These are phyloP conservation scores for Protostelium mycophagum DNA, from an alignment of 78 protist genomes.

Conservation along the genomic window DNA sequence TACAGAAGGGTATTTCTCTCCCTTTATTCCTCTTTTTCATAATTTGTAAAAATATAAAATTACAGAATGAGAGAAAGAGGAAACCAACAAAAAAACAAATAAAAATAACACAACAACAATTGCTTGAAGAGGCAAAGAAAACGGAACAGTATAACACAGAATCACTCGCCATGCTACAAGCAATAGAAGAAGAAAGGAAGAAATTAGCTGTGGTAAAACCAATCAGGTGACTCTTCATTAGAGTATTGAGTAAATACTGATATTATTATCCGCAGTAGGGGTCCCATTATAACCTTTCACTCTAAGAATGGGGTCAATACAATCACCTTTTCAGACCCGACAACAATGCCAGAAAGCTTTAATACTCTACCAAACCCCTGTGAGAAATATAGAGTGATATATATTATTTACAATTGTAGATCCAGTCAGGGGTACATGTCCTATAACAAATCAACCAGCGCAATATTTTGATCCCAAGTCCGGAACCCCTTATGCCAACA, in stretches of 20 bases:
- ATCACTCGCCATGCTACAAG: not conserved
- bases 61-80: not conserved
- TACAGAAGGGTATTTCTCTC: not conserved
- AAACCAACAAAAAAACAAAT: not conserved
- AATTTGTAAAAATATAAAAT: too few relatives aligned
- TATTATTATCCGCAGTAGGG: too few relatives aligned
- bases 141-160: not conserved
- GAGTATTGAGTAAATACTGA: too few relatives aligned
- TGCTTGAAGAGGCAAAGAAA: not conserved
- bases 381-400: too few relatives aligned
- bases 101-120: not conserved
- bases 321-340: not conserved
- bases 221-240: too few relatives aligned
- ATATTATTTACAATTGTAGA: not conserved
- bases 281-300: not conserved
- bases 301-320: not conserved
- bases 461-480: not conserved
- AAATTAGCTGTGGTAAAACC: not conserved
- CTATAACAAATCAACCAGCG: not conserved
- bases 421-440: not conserved
- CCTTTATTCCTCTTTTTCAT: too few relatives aligned
- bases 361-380: not conserved
- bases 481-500: not conserved
- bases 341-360: not conserved
- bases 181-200: not conserved